Evolutionary conservation across 78 protist genomes (phyloP).

Genomic region (Monosiga brevicollis): DNA sequence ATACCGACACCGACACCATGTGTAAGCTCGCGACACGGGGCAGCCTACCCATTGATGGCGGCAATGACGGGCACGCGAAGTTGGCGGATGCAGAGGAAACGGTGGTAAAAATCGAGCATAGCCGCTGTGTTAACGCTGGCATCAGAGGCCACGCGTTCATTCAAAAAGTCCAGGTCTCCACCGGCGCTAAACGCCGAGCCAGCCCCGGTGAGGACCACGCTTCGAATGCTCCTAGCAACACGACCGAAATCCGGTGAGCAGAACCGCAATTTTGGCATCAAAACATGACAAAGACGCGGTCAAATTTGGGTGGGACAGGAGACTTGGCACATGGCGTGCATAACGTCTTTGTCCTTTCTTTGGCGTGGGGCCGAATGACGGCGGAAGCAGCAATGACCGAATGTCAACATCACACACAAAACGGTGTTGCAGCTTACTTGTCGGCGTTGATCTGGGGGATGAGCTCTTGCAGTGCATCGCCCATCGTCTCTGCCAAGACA

Average conservation of each 20-base stretch:
- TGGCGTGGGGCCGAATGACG: background rate
- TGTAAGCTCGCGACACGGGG: too few relatives aligned
- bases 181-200: slow-evolving; percentile 36
- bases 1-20: too few relatives aligned
- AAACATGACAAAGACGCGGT: background rate
- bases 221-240: slow-evolving; percentile 1
- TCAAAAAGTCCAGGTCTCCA: slow-evolving; percentile 32
- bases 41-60: slow-evolving; percentile 32
- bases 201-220: slow-evolving; percentile 33
- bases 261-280: background rate
- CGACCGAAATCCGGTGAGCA: too few relatives aligned
- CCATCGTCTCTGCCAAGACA: background rate
- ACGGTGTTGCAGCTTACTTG: background rate
- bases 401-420: too few relatives aligned
- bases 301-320: background rate
- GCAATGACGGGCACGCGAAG: slow-evolving; percentile 29
- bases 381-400: background rate
- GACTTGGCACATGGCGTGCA: background rate
- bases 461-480: background rate
- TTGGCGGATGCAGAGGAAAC: slow-evolving; percentile 20
- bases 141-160: background rate
- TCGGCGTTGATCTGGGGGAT: background rate
- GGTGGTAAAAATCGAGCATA: slow-evolving; percentile 24
- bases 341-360: background rate
- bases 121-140: background rate